Evolutionary conservation across 129 eudicot species (phyloP), one percentile per base, ranked within the genome.

Genomic region (Helianthus tuberosus): DNA sequence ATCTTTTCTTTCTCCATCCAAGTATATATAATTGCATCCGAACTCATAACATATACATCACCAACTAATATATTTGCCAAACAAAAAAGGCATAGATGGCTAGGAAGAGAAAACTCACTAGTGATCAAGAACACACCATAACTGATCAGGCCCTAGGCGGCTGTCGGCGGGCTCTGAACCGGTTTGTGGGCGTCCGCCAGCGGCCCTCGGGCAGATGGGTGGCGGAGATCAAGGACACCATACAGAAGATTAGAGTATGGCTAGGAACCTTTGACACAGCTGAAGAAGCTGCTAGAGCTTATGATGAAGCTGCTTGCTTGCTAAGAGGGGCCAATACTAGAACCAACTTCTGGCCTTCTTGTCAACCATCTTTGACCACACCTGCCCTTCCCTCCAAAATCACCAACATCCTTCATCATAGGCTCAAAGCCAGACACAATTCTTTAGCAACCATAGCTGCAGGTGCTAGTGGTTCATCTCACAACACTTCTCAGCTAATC

Each of bases 161-260:
- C 25, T 76, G 81, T 11, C 70, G 89, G 38, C 71, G 85, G 50
- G 86, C 85, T 0, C 77, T 82, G 62, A 90, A 90, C 86, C 82
- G 91, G 54, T 90, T 85, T 5, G 93, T 90, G 11, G 96, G 96
- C 16, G 96, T 90, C 29, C 80, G 96, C 17, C 96, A 90, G 44
- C 77, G 96, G 73, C 96, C 96, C 5, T 90, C 96, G 0, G 96
- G 96, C 35, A 65, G 96, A 58, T 90, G 93, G 93, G 96, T 90
- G 80, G 93, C 96, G 1, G 96, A 90, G 74, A 90, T 90, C 32
- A 90, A 90, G 69, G 96, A 90, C 75, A 90, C 96, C 15, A 90
- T 90, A 72, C 96, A 90, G 13, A 90, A 85, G 79, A 90, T 90
- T 23, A 85, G 96, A 69, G 93, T 90, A 65, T 90, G 96, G 96